Evolutionary conservation across 495 filamentous ascomycete genomes (phyloP), one percentile per base, ranked within the genome.

Genomic region (Podospora fimiseda): DNA sequence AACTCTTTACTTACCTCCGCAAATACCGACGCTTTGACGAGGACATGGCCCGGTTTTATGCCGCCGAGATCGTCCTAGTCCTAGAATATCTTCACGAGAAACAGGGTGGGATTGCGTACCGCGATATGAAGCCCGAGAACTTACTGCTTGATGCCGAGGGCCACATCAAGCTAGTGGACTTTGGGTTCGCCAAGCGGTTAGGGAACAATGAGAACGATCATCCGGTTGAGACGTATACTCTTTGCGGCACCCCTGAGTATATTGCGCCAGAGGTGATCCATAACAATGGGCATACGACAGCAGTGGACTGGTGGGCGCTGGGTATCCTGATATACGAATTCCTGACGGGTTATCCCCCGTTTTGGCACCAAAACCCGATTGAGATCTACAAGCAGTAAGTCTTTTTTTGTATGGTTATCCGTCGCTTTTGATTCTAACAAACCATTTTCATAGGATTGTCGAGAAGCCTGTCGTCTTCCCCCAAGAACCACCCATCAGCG

Each of bases 251-350:
- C 0, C 93, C 92, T 21, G 93, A 98, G 63, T 98, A 98, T 67
- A 78, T 98, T 16, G 91, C 93, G 2, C 93, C 93, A 1, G 93
- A 98, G 72, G 91, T 96, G 16, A 96, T 98, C 52, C 86, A 91
- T 57, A 94, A 90, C 66, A 92, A 90, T 63, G 91, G 90, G 13
- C 93, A 98, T 64, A 90, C 88, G 23, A 89, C 88, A 33, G 92
- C 93, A 0, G 93, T 98, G n/a, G 93, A 98, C 69, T 98, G 93
- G 93, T 98, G 93, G 93, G 94, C 93, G 6, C 75, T 97, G 56
- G 93, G 93, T 5, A 95, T 98, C 57, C 69, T 98, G 46, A 89
- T 96, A 50, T 97, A 94, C 67, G 93, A 98, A 64, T 96, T 98
- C 62, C 74, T 96, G 21, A 90, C 93, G 2, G 93, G 93, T 33